These are phyloP conservation scores for Boletus semigastroideus DNA, from an alignment of 1,284 basidiomycete species.

Conservation along the genomic window DNA sequence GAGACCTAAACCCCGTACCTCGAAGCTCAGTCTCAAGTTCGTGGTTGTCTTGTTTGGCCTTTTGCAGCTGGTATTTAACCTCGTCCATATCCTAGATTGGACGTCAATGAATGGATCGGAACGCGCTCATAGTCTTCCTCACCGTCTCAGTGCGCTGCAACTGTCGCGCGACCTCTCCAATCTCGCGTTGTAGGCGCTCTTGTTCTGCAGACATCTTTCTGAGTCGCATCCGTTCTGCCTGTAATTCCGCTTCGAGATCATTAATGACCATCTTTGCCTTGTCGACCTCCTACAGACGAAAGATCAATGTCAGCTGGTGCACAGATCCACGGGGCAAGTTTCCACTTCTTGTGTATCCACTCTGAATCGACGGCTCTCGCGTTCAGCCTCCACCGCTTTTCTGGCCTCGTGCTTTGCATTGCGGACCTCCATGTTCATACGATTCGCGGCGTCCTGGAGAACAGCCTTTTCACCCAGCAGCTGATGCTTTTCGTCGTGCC, in stretches of 20 bases:
- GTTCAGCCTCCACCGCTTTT: slow-evolving; percentile 51
- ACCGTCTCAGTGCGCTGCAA: slow-evolving; percentile 70
- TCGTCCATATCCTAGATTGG: slow-evolving; percentile 68
- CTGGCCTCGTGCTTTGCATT: slow-evolving; percentile 55
- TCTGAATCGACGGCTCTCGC: slow-evolving; percentile 44
- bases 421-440: slow-evolving; percentile 60
- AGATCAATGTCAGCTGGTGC: slow-evolving; percentile 2
- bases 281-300: slow-evolving; percentile 57
- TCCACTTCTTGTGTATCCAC: slow-evolving; percentile 58
- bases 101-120: slow-evolving; percentile 13
- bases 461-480: slow-evolving; percentile 68
- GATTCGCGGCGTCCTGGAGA: slow-evolving; percentile 65
- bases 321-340: background rate
- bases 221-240: slow-evolving; percentile 63
- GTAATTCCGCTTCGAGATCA: slow-evolving; percentile 67
- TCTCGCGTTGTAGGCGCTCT: slow-evolving; percentile 57
- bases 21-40: slow-evolving; percentile 67
- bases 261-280: slow-evolving; percentile 61
- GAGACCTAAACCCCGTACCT: slow-evolving; percentile 36
- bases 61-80: slow-evolving; percentile 63
- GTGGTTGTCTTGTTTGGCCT: slow-evolving; percentile 66
- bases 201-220: slow-evolving; percentile 64
- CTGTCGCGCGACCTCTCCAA: slow-evolving; percentile 58
- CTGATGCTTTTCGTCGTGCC: slow-evolving; percentile 62
- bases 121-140: slow-evolving; percentile 3